Evolutionary conservation across 2,329 filamentous ascomycete genomes (phyloP), one percentile per base, ranked within the genome.

Genomic region (Mycosphaerelloides madeirae): DNA sequence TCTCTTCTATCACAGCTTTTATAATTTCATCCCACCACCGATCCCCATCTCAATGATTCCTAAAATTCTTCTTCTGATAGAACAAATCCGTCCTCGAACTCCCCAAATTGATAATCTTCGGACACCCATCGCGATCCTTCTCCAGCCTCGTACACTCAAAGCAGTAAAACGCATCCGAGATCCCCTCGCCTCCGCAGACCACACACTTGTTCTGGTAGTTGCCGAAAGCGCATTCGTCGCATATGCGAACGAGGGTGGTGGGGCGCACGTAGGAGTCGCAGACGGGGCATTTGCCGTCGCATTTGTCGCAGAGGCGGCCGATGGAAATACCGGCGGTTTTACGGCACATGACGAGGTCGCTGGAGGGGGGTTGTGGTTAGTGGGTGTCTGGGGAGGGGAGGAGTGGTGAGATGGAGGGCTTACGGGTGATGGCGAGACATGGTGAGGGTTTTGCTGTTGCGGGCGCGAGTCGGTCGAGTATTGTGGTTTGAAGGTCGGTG

Each of bases 151-250:
- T 98, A 68, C 93, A 98, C 71, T 98, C 93, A 65, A 97, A 97
- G 76, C 93, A 98, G 75, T 98, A 98, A 70, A 97, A 97, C 38
- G 93, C 93, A 67, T 98, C 93, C 28, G 86, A 93, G 66, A 98
- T 98, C 22, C 93, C 93, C 72, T 97, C 93, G 59, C 93, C 93
- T 66, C 93, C 93, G 70, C 93, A 98, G 33, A 98, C 93, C 57
- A 98, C 89, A 67, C 93, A 98, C 71, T 98, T 98, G 76, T 98
- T 98, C 74, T 97, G 93, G 76, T 96, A 98, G 78, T 98, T 98
- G 65, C 93, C 93, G 68, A 98, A 98, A 66, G 87, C 90, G 77
- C 93, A 98, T 73, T 98, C 93, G 75, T 98, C 93, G 76, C 93
- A 98, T 74, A 98, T 97, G 63, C 91, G 88, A 49, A 95, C 93